Evolutionary conservation across 2,329 filamentous ascomycete species (phyloP).

Genomic region (Nothomitra cinnamomea): DNA sequence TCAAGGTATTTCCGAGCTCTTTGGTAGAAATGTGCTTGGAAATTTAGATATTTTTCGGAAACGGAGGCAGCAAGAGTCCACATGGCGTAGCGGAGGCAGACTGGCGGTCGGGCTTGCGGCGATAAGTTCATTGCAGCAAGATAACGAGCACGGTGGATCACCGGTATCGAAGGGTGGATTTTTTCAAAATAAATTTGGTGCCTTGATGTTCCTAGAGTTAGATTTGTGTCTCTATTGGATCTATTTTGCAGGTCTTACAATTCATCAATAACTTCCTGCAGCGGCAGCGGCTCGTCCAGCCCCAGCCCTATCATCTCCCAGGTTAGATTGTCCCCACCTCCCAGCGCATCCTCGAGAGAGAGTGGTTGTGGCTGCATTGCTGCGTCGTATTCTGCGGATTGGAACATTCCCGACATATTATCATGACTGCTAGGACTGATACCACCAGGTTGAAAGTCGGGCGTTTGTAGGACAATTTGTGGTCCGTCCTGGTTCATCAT

Average conservation of each 20-base stretch:
- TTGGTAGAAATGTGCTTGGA: slow-evolving; percentile 82
- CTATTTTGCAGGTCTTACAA: slow-evolving; percentile 36
- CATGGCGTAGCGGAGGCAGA: slow-evolving; percentile 83
- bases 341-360: background rate
- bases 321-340: slow-evolving; percentile 33
- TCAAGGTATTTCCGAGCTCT: slow-evolving; percentile 82
- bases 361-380: background rate
- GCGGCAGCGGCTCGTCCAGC: slow-evolving; percentile 64
- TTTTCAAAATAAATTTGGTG: slow-evolving; percentile 84
- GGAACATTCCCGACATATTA: background rate
- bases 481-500: background rate
- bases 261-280: slow-evolving; percentile 68
- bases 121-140: slow-evolving; percentile 76
- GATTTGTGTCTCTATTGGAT: background rate
- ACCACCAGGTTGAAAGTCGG: slow-evolving; percentile 10
- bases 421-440: background rate
- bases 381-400: background rate
- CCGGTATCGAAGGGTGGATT: slow-evolving; percentile 66
- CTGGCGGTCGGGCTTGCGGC: slow-evolving; percentile 70
- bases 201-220: slow-evolving; percentile 23
- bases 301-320: slow-evolving; percentile 81
- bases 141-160: slow-evolving; percentile 81
- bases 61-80: slow-evolving; percentile 87
- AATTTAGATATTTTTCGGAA: slow-evolving; percentile 59
- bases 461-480: slow-evolving; percentile 7